phyloP scores from a whole-genome alignment of 164 flowering plant genomes.

The Berberis thunbergii region DNA sequence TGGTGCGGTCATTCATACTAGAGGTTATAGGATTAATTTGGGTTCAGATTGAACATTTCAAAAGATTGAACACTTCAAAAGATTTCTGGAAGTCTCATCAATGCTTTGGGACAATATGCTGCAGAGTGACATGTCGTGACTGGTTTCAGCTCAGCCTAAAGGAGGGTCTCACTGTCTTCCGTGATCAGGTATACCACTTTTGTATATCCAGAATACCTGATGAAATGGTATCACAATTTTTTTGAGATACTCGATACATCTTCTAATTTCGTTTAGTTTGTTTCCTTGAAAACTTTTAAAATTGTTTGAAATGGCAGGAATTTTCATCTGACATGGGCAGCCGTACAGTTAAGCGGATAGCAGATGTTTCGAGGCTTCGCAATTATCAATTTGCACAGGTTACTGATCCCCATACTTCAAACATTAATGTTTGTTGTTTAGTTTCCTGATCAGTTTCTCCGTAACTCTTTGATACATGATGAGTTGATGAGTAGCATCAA shows the following conservation, averaged over 20 bases:
- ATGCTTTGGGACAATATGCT: neutral
- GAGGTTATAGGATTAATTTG: no score
- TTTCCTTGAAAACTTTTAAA: neutral
- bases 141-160: constrained; percentile 99
- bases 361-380: constrained; percentile 88
- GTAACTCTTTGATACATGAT: no score
- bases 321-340: constrained; percentile 97
- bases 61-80: no score
- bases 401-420: neutral
- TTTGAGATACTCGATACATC: neutral
- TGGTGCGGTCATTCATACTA: no score
- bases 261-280: no score
- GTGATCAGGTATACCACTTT: constrained; percentile 62
- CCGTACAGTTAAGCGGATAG: constrained; percentile 84
- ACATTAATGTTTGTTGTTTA: neutral
- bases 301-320: constrained; percentile 37
- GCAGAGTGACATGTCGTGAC: constrained; percentile 97
- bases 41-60: neutral
- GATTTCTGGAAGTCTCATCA: neutral
- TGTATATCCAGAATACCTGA: neutral
- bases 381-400: constrained; percentile 93
- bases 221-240: no score
- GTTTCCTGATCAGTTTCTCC: neutral
- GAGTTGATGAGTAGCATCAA: no score
- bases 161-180: constrained; percentile 94